Conservation (phyloP, 2,329 filamentous ascomycete species). For the Xylaria sp. region DNA sequence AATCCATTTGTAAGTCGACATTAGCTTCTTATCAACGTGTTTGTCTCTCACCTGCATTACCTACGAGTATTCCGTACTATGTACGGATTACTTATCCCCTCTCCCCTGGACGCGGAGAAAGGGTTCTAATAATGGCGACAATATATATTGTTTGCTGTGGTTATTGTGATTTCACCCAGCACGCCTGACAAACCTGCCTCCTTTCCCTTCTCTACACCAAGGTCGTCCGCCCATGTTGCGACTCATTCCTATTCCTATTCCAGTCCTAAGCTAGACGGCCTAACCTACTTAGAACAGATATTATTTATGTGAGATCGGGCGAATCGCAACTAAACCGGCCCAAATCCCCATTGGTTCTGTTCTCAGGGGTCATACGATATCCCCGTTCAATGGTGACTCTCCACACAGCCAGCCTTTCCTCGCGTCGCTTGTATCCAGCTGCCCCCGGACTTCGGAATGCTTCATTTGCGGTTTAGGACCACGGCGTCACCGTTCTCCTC, state of each 20-base stretch:
- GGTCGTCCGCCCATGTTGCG: not conserved
- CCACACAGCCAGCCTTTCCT: not conserved
- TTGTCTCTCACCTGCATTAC: not conserved
- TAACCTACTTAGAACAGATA: not conserved
- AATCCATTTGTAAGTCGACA: not conserved
- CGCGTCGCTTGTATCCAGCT: slow-evolving; percentile 14
- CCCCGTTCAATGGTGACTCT: not conserved
- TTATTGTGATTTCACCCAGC: not conserved
- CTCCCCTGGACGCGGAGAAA: not conserved
- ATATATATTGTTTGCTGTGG: not conserved
- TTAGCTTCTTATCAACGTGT: not conserved
- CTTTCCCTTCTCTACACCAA: not conserved
- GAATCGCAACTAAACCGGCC: not conserved
- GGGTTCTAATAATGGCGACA: not conserved
- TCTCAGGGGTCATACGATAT: not conserved
- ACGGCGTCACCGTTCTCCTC: not conserved
- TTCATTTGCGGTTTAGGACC: not conserved
- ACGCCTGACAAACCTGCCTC: not conserved
- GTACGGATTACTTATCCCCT: not conserved
- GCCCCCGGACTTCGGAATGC: slow-evolving; percentile 2
- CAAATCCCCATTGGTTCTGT: slow-evolving; percentile 2
- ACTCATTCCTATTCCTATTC: not conserved
- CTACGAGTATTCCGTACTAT: not conserved
- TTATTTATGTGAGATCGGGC: not conserved
- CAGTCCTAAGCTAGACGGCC: not conserved